Conservation (phyloP, 805 yeast species). For the Monosporozyma unispora region DNA sequence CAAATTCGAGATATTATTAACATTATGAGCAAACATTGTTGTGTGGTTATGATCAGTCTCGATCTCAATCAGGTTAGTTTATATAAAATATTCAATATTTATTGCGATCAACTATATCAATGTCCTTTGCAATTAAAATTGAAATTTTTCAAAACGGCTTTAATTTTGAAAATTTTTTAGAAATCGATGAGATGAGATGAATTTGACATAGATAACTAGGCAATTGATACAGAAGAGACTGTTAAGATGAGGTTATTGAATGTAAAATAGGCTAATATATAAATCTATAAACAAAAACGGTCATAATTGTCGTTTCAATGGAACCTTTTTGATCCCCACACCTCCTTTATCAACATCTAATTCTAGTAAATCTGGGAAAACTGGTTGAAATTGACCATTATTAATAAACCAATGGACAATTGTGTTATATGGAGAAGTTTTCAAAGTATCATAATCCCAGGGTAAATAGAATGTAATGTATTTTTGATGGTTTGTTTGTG, state of each 20-base stretch:
- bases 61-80: too few species aligned
- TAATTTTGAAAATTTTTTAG: neutral
- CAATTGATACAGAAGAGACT: neutral
- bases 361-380: neutral
- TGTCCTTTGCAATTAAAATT: neutral
- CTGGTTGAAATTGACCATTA: neutral
- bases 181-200: neutral
- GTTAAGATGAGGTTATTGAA: too few species aligned
- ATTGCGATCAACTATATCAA: neutral
- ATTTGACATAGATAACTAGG: too few species aligned
- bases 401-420: neutral
- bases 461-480: neutral
- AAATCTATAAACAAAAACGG: neutral
- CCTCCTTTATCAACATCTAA: neutral
- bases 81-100: neutral
- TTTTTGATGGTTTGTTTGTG: neutral
- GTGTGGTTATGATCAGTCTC: neutral
- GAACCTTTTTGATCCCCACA: neutral
- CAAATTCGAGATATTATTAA: conserved; percentile 12
- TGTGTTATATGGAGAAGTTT: neutral
- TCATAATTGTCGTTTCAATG: neutral
- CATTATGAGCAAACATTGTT: conserved; percentile 2
- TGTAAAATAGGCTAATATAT: neutral
- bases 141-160: neutral
- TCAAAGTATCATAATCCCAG: neutral